Percentiles rank a stretch among this genome's conserved stretches.
phyloP scores from a whole-genome alignment of 805 yeast species.

The Cyberlindnera subsufficiens region DNA sequence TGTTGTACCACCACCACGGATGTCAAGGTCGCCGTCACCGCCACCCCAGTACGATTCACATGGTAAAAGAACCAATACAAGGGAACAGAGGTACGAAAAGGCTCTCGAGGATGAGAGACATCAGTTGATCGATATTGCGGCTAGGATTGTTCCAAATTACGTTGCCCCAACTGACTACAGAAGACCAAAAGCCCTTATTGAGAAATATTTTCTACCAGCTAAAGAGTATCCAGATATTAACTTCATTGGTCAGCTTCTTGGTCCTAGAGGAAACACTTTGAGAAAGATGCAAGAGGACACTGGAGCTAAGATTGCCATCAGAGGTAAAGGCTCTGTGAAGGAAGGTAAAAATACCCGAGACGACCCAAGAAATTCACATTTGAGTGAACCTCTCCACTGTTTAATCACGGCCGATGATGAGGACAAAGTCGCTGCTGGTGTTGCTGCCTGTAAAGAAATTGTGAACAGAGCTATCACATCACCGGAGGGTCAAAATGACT shows the following conservation, averaged over 20 bases:
- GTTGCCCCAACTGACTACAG: conserved; percentile 75
- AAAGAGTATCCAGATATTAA: conserved; percentile 87
- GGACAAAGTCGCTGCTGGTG: conserved; percentile 70
- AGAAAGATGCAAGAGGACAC: conserved; percentile 74
- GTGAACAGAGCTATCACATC: conserved; percentile 79
- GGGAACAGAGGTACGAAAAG: conserved; percentile 60
- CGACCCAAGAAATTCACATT: conserved; percentile 35
- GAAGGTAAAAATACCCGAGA: conserved; percentile 62
- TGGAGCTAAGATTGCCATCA: conserved; percentile 83
- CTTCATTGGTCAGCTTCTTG: conserved; percentile 84
- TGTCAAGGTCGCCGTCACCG: conserved; percentile 73
- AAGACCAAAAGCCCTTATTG: conserved; percentile 65
- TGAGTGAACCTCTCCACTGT: conserved; percentile 86
- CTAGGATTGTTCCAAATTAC: conserved; percentile 66
- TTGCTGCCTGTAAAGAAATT: conserved; percentile 65
- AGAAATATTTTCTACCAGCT: conserved; percentile 81
- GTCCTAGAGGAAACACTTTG: conserved; percentile 93
- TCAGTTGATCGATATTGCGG: conserved; percentile 67
- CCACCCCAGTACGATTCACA: conserved; percentile 82
- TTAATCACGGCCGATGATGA: conserved; percentile 77
- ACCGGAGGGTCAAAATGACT: conserved; percentile 90
- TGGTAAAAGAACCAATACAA: conserved; percentile 83
- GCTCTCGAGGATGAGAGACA: conserved; percentile 76
- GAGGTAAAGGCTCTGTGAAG: conserved; percentile 95
- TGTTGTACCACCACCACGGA: conserved; percentile 40